Percentiles rank a stretch among this genome's conserved stretches.
Conservation (phyloP, 352 stramenopile genomes). For the Thraustochytrium sp. region DNA sequence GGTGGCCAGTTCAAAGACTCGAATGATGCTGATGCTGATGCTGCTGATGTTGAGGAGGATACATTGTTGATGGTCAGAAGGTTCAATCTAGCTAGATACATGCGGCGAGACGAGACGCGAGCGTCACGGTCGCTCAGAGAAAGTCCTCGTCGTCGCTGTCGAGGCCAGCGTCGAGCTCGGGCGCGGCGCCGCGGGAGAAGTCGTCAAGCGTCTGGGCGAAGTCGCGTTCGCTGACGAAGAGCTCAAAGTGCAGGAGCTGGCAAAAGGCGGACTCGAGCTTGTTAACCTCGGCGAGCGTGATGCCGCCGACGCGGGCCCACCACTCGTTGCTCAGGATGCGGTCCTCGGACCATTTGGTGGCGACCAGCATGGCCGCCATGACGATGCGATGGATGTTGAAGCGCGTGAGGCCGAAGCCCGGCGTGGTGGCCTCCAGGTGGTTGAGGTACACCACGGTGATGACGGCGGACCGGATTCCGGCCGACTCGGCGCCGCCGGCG, state of each 20-base stretch:
- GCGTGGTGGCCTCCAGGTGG: background rate
- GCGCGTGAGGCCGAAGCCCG: background rate
- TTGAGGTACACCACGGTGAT: conserved; percentile 5
- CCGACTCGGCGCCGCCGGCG: background rate
- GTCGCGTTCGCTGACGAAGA: conserved; percentile 20
- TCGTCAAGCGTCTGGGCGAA: background rate
- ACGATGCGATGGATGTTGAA: conserved; percentile 7
- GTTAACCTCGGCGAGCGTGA: conserved; percentile 17
- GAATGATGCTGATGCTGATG: too few species aligned
- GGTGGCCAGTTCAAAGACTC: too few species aligned
- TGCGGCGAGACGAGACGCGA: too few species aligned
- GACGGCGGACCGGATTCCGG: conserved; percentile 8
- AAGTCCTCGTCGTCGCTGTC: too few species aligned
- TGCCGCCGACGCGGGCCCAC: background rate
- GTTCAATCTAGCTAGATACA: too few species aligned
- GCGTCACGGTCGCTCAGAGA: too few species aligned
- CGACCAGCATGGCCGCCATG: conserved; percentile 23
- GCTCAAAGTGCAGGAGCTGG: conserved; percentile 13
- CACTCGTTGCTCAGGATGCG: background rate
- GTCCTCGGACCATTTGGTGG: conserved; percentile 31
- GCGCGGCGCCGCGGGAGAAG: background rate
- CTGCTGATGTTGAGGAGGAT: too few species aligned
- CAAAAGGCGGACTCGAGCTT: conserved; percentile 26
- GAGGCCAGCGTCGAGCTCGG: background rate
- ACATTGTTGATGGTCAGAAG: too few species aligned